Conservation (phyloP, 1,284 basidiomycete genomes). For the Ustilago hordei region DNA sequence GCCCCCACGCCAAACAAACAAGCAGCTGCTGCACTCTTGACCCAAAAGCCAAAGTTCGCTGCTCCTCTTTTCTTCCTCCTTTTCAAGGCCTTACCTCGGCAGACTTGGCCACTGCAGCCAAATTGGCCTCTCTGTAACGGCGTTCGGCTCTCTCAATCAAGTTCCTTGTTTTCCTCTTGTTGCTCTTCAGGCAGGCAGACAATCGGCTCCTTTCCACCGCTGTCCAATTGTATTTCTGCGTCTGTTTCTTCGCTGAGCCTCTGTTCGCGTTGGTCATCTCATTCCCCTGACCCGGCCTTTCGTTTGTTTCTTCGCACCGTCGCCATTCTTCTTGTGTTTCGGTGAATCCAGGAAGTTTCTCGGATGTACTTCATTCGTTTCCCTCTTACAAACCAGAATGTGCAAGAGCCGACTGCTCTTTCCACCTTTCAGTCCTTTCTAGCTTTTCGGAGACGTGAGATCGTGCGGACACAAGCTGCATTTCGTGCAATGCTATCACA, state of each 20-base stretch:
- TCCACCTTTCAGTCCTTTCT: not conserved
- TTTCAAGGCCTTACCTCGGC: slow-evolving; percentile 20
- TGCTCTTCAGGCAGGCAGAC: not conserved
- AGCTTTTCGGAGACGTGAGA: not conserved
- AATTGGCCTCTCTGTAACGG: not conserved
- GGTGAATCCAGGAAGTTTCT: not conserved
- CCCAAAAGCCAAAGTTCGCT: not conserved
- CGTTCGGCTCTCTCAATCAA: not conserved
- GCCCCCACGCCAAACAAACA: slow-evolving; percentile 6
- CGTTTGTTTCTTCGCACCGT: not conserved
- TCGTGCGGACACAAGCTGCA: not conserved
- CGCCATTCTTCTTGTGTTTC: not conserved
- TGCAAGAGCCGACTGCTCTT: not conserved
- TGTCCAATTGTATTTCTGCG: no score
- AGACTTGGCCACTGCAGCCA: slow-evolving; percentile 6
- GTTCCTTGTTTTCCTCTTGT: not conserved
- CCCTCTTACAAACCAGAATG: not conserved
- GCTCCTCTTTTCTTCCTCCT: not conserved
- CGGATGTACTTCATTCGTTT: not conserved
- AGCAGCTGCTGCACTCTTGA: not conserved
- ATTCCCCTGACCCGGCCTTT: not conserved
- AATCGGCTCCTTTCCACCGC: no score
- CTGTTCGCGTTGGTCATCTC: not conserved
- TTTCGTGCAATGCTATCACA: not conserved
- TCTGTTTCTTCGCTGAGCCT: no score